phyloP scores from a whole-genome alignment of 2,329 filamentous ascomycete species.

The Claviceps citrina region DNA sequence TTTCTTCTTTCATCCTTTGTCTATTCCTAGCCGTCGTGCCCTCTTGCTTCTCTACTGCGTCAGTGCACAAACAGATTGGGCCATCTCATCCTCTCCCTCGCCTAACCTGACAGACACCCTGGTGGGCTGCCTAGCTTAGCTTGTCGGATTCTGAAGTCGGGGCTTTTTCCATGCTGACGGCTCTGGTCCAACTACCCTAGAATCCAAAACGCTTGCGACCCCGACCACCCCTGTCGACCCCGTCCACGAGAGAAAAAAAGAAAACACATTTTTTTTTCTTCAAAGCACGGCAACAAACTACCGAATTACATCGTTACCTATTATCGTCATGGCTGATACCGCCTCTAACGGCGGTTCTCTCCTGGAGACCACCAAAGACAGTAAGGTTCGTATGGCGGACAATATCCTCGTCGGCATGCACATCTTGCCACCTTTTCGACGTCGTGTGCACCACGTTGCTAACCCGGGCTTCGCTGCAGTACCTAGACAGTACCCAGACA shows the following conservation, averaged over 20 bases:
- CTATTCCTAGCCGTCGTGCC: slow-evolving; percentile 5
- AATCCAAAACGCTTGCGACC: slow-evolving; percentile 5
- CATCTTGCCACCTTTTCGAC: background rate
- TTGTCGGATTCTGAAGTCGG: slow-evolving; percentile 2
- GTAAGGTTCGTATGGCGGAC: slow-evolving; percentile 30
- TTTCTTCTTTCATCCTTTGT: slow-evolving; percentile 2
- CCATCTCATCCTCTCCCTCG: background rate
- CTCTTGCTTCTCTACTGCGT: background rate
- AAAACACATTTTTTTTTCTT: background rate
- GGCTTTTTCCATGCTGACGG: slow-evolving; percentile 4
- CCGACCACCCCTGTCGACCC: slow-evolving; percentile 3
- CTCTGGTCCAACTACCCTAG: slow-evolving; percentile 5
- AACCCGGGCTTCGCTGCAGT: background rate
- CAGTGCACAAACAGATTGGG: background rate
- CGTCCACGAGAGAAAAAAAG: slow-evolving; percentile 1
- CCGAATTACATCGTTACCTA: background rate
- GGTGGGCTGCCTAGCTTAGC: slow-evolving; percentile 1
- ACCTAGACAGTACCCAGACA: too few species aligned
- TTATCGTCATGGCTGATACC: slow-evolving; percentile 17
- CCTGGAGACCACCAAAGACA: slow-evolving; percentile 33
- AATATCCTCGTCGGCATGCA: slow-evolving; percentile 3
- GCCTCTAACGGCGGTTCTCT: slow-evolving; percentile 31
- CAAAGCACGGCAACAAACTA: slow-evolving; percentile 2
- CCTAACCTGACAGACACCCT: slow-evolving; percentile 1
- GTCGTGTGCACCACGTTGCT: background rate